Evolutionary conservation across 192 early-diverging fungal genomes (phyloP), one percentile per base, ranked within the genome.

Genomic region (Entophlyctis luteolus): DNA sequence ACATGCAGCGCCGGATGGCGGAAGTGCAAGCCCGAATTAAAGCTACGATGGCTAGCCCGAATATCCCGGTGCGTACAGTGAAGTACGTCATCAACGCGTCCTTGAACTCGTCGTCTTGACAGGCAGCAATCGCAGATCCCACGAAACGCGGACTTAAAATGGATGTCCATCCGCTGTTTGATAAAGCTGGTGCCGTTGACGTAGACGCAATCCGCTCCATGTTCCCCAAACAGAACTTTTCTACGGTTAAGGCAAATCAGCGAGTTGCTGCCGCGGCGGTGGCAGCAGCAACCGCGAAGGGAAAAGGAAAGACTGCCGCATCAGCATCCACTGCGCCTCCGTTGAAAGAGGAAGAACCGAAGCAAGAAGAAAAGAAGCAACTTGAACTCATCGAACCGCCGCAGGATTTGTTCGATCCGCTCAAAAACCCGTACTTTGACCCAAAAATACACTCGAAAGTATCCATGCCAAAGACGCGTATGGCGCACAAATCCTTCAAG

Each of bases 361-460:
- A 72, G 36, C 62, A 81, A 67, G 76, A 84, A 68, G 62, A 72
- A 62, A 48, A 77, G 20, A 76, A 84, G 68, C 77, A 78, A 65
- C 62, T 84, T 55, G 83, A 84, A 58, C 67, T 84, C 0, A 78
- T 84, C 60, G 63, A 63, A 71, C 58, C 68, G 72, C 62, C 55
- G 25, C 75, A 70, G 55, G 84, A 79, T 33, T 81, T 84, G 10
- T 65, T 70, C 5, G 89, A 93, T 62, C 81, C 89, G 0, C 72
- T 79, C 4, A 91, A 95, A 72, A 95, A 95, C 55, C 93, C 94
- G 14, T 96, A 96, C 70, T 92, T 80, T 75, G 91, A 96, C 70
- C 83, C 92, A 2, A 77, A 79, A 3, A 68, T 93, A 28, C 81
- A 67, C 2, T 58, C 66, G 27, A 54, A 72, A 70, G 33, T 75